Conservation (phyloP, 345 rosid species). For the Hibiscus tridactylites region DNA sequence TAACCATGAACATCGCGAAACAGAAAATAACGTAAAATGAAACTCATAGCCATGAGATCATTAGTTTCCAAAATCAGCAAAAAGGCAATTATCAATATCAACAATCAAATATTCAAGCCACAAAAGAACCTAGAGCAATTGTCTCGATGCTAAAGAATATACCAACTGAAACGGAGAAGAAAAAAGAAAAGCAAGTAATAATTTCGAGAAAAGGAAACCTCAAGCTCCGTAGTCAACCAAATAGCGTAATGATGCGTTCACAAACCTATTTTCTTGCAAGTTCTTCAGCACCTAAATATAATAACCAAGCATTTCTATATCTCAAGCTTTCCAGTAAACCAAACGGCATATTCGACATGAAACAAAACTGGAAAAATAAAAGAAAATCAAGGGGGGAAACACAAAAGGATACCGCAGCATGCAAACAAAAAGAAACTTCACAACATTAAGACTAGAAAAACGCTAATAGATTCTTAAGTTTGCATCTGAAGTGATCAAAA, state of each 20-base stretch:
- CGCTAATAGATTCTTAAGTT: not conserved
- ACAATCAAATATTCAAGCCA: slow-evolving; percentile 2
- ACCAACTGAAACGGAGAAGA: not conserved
- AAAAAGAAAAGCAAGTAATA: not conserved
- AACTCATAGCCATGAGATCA: not conserved
- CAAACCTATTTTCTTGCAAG: not conserved
- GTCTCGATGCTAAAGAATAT: not conserved
- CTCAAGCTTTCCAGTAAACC: not conserved
- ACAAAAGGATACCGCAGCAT: not conserved
- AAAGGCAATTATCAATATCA: not conserved
- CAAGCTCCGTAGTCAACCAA: not conserved
- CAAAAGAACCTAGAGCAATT: not conserved
- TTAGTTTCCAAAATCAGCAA: not conserved
- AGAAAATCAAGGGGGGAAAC: not conserved
- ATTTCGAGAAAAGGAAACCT: not conserved
- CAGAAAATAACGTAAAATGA: not conserved
- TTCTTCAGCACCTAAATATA: not conserved
- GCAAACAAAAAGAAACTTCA: not conserved
- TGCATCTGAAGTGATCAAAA: not conserved
- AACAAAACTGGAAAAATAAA: not conserved
- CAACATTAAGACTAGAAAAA: not conserved
- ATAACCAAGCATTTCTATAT: not conserved
- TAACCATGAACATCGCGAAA: not conserved
- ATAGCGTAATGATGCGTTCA: not conserved
- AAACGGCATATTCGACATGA: not conserved